Base-by-base conservation (phyloP, 2,329 filamentous ascomycete species). In the Rhynchosporium secalis region DNA sequence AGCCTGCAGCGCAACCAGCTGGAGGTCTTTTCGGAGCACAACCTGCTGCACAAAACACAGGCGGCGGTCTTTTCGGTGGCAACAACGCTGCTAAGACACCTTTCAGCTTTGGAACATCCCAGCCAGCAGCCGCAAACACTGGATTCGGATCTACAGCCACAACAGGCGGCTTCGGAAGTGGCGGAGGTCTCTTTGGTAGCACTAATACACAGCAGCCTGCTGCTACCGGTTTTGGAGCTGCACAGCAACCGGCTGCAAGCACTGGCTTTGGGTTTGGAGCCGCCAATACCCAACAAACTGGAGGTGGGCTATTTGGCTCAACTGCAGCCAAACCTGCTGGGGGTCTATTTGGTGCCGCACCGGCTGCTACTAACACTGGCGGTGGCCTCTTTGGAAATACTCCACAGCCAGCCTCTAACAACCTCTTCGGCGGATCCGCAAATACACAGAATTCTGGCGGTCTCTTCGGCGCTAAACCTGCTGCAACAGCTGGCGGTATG, bases 241-340 rank as follows among this genome's bases (percentile, higher is more conserved):
- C 78, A 60, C 77, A 80, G 67, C 76, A 80, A 60, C 77, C 80
- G 66, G 62, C 72, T 13, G 36, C 66, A 38, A 69, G 63, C 33
- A 74, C 73, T 40, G 58, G 74, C 7, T 78, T 78, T 61, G 78
- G 72, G 26, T 79, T 81, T 61, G 77, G 76, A 38, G 69, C 72
- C 28, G 76, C 49, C 62, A 77, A 74, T 36, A 57, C 56, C 29
- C 76, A 78, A 63, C 77, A 80, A 63, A 67, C 68, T 26, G 48
- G 56, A 13, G 60, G 62, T 28, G 62, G 55, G 15, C 60, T 66
- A 20, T 72, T 73, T n/a, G 64, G 78, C 15, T 78, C 78, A 54
- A 78, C 78, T 15, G 70, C 66, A 57, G 70, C 75, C 20, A 71
- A 79, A 48, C 75, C 77, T 74, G 75, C 75, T 61, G 61, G 47